These are phyloP conservation scores for Amanita pseudoporphyria DNA, from an alignment of 768 basidiomycete species.

Conservation along the genomic window DNA sequence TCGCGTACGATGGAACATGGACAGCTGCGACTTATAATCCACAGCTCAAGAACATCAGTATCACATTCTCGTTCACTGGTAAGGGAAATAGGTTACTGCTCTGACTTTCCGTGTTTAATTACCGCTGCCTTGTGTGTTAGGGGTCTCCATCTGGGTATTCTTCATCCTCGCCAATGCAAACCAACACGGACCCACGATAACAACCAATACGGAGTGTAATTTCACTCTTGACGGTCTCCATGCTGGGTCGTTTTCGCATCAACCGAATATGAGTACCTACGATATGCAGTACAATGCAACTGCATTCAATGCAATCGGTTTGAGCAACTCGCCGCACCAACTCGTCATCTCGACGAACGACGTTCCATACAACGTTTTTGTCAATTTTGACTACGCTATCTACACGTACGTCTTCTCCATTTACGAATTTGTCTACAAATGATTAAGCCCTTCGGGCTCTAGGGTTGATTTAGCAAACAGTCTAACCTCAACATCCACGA, in stretches of 20 bases:
- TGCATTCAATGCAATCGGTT: constrained; percentile 18
- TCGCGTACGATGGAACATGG: constrained; percentile 21
- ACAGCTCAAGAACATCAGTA: constrained; percentile 14
- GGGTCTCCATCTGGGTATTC: constrained; percentile 12
- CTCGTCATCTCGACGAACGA: constrained; percentile 24
- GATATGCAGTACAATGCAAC: constrained; percentile 21
- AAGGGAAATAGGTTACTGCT: neutral
- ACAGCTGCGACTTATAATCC: constrained; percentile 24
- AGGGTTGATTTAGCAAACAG: neutral
- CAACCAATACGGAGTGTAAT: constrained; percentile 18
- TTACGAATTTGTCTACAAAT: neutral
- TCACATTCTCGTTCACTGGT: constrained; percentile 9
- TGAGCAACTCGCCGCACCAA: constrained; percentile 20
- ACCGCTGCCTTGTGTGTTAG: constrained; percentile 2
- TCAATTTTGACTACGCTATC: constrained; percentile 31
- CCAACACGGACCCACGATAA: constrained; percentile 6
- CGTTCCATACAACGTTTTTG: constrained; percentile 18
- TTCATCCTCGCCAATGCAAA: constrained; percentile 7
- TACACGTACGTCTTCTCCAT: constrained; percentile 25
- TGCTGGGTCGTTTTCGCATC: constrained; percentile 16
- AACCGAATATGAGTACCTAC: constrained; percentile 15
- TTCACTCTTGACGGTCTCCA: constrained; percentile 23
- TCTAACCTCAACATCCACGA: neutral
- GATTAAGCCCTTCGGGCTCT: neutral
- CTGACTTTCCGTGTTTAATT: neutral